These are phyloP conservation scores for Trypanosoma melophagium DNA, from an alignment of 208 protist species.

Conservation along the genomic window DNA sequence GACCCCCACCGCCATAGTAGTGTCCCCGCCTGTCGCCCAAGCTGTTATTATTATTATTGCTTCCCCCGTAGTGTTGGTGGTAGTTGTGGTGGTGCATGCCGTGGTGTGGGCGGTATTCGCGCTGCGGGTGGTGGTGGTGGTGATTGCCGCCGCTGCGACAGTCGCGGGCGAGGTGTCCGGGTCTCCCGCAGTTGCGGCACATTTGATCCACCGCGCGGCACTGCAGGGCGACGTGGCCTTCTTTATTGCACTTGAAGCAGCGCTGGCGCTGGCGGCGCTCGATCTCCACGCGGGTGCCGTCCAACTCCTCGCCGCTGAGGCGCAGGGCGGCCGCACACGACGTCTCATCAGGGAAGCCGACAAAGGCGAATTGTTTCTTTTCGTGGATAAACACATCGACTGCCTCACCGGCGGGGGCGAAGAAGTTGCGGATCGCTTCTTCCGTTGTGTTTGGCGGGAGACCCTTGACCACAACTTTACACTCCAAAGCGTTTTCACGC, in stretches of 20 bases:
- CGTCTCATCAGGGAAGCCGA: slow-evolving; percentile 47
- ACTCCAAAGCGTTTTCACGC: slow-evolving; percentile 25
- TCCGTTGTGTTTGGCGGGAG: slow-evolving; percentile 35
- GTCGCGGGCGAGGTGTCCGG: slow-evolving; percentile 47
- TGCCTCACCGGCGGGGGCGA: slow-evolving; percentile 46
- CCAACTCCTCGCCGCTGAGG: slow-evolving; percentile 43
- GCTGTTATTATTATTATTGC: not conserved
- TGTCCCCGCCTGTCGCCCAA: not conserved
- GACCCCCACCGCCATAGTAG: not conserved
- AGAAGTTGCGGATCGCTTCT: slow-evolving; percentile 41
- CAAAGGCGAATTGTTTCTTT: slow-evolving; percentile 42
- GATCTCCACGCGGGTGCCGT: slow-evolving; percentile 40
- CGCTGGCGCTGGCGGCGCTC: slow-evolving; percentile 48
- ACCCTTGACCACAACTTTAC: slow-evolving; percentile 46
- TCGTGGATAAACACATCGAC: slow-evolving; percentile 46
- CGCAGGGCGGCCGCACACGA: slow-evolving; percentile 49
- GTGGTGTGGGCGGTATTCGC: slow-evolving; percentile 7
- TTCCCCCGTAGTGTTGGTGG: not conserved
- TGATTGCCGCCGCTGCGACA: slow-evolving; percentile 27
- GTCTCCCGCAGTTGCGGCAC: slow-evolving; percentile 50
- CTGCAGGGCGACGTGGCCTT: slow-evolving; percentile 60
- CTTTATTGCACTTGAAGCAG: slow-evolving; percentile 67
- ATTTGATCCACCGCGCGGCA: slow-evolving; percentile 34
- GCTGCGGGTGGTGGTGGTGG: slow-evolving; percentile 8
- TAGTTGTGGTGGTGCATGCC: slow-evolving; percentile 6